Conservation (phyloP, 2,329 filamentous ascomycete species). For the Arachnomyces sp. region DNA sequence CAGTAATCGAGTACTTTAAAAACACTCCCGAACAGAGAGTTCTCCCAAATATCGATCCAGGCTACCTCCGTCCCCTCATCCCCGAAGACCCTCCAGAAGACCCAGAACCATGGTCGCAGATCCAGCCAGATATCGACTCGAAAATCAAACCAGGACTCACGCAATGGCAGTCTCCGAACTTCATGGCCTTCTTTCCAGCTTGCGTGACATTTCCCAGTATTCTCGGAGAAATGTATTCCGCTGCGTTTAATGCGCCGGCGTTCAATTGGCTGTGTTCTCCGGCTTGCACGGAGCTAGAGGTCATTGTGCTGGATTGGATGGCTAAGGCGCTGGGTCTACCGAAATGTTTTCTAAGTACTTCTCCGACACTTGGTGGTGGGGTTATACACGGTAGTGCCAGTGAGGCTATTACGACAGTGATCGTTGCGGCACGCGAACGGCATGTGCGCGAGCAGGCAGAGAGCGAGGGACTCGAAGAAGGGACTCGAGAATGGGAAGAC, state of each 20-base stretch:
- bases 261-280: constrained; percentile 98
- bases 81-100: constrained; percentile 60
- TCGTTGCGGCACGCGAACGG: constrained; percentile 80
- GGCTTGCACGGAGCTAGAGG: constrained; percentile 87
- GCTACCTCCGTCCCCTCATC: constrained; percentile 75
- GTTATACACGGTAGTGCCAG: constrained; percentile 92
- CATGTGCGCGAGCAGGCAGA: constrained; percentile 58
- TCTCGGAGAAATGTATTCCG: constrained; percentile 85
- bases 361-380: constrained; percentile 62
- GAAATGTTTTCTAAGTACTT: constrained; percentile 63
- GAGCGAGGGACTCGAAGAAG: constrained; percentile 38
- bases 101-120: constrained; percentile 65
- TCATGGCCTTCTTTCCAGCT: constrained; percentile 92
- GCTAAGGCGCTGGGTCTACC: constrained; percentile 69
- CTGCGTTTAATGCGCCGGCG: constrained; percentile 78
- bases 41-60: constrained; percentile 69
- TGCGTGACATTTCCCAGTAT: constrained; percentile 74
- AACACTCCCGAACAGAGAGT: constrained; percentile 63
- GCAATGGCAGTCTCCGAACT: constrained; percentile 90
- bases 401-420: constrained; percentile 77
- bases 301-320: constrained; percentile 86
- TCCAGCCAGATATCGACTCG: constrained; percentile 73
- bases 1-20: constrained; percentile 79
- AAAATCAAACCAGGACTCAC: constrained; percentile 90
- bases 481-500: constrained; percentile 58